Conservation (phyloP, 768 basidiomycete genomes). For the Asterophora lycoperdoides region DNA sequence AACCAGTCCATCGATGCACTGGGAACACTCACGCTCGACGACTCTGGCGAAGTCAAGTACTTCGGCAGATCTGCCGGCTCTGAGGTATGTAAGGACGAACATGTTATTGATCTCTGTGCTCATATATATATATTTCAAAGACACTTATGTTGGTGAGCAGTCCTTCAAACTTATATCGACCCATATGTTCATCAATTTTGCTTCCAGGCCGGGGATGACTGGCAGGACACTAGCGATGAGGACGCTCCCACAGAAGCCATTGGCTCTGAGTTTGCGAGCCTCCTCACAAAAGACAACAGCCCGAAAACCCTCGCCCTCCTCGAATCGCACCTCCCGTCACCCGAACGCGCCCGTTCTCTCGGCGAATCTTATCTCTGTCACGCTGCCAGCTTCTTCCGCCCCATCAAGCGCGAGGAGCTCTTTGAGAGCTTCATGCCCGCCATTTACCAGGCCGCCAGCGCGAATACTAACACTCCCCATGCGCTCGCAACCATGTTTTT, state of each 20-base stretch:
- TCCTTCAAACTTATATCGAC: neutral
- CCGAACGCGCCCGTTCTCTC: slow-evolving; percentile 37
- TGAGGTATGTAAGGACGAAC: slow-evolving; percentile 49
- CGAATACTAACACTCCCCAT: slow-evolving; percentile 33
- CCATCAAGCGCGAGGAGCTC: slow-evolving; percentile 46
- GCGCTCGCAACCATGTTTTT: slow-evolving; percentile 53
- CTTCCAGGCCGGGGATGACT: slow-evolving; percentile 28
- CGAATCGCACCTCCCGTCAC: slow-evolving; percentile 40
- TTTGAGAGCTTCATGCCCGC: slow-evolving; percentile 34
- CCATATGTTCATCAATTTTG: too few relatives aligned
- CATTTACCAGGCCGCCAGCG: slow-evolving; percentile 31
- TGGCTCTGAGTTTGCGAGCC: slow-evolving; percentile 32
- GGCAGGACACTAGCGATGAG: slow-evolving; percentile 25
- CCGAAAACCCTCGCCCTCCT: slow-evolving; percentile 28
- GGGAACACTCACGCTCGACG: slow-evolving; percentile 60
- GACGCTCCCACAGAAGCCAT: slow-evolving; percentile 14
- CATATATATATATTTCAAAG: slow-evolving; percentile 16
- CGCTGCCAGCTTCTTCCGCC: slow-evolving; percentile 46
- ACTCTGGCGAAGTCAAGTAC: slow-evolving; percentile 58
- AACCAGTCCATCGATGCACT: slow-evolving; percentile 47
- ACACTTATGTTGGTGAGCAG: slow-evolving; percentile 37
- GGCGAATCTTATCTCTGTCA: slow-evolving; percentile 42
- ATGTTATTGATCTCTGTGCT: neutral
- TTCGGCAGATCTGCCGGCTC: slow-evolving; percentile 63
- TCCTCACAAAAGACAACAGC: slow-evolving; percentile 34